Evolutionary conservation across 805 yeast genomes (phyloP), one percentile per base, ranked within the genome.

Genomic region (Myxozyma monticola): DNA sequence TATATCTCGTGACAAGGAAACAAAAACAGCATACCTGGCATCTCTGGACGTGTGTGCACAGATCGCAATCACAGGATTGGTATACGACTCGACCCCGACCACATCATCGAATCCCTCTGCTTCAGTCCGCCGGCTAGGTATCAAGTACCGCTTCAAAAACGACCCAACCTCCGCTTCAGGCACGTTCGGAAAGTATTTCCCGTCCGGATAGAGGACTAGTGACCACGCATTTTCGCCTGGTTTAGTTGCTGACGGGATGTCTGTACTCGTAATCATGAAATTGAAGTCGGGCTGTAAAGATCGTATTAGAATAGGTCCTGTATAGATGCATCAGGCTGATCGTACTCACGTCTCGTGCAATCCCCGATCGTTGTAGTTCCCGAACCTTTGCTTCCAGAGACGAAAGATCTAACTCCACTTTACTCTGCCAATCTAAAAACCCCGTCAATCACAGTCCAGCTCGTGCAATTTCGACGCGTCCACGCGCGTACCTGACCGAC

Each of bases 21-120:
- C 20, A 15, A 3, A 26, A 15, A 14, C 1, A 17, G 17, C 34
- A 10, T 48, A 52, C 57, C 57, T 24, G 0, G 71, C 65, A 62
- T 85, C 93, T 54, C 91, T 64, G 38, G 76, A 65, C 0, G 72
- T 60, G 61, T 85, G 93, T 0, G 88, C 90, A 66, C 93, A 85
- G 1, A 83, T 75, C 24, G 84, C 65, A 1, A 82, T 67, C 34
- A 77, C 42, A 8, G 65, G 63, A 20, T 36, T 37, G 34, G 38
- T 29, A 5, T 22, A 37, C 34, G 34, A 2, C 52, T 46, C 18
- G 26, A 26, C 25, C 10, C 42, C 50, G 12, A 46, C 21, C 15
- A 25, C 36, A 3, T 35, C 31, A 55, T 56, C 39, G 21, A 31
- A 14, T 21, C 29, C 59, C 65, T 65, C 34, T 69, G 69, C 50